Base-by-base conservation (phyloP, 371 early-diverging fungal species). In the Zychaea mexicana region DNA sequence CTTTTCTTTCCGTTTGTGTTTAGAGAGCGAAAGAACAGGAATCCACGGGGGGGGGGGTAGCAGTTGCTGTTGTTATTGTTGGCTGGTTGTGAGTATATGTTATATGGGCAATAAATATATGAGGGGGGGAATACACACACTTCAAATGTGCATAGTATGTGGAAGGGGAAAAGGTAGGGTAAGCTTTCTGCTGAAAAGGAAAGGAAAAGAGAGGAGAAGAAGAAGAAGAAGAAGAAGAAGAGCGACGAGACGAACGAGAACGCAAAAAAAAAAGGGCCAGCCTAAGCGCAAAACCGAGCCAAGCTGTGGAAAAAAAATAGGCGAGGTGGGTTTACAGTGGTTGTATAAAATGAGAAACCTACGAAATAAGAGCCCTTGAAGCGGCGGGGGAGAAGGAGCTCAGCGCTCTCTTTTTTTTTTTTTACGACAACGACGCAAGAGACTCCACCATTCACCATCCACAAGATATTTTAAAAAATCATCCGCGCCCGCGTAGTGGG, bases 271-370 rank as follows among this genome's bases (percentile, higher is more conserved):
- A 64, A 66, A 61, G 63, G 17, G 24, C 24, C 4, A 19, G n/a
- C 49, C 6, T 1, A 49, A 49, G n/a, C 3, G 15, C 4, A 15
- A 42, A 33, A 10, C 45, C 45, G 49, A 49, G 49, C 49, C 21
- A 7, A 36, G 38, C n/a, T 36, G 38, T 49, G 49, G 49, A 49
- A 49, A 49, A 64, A 67, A 63, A 67, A 65, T 65, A 64, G 59
- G 68, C 70, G 59, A 65, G 66, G 63, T 57, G 57, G 36, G 64
- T 57, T 54, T 61, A 65, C 52, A 57, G 32, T 64, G 60, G 17
- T n/a, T 53, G 61, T 58, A 61, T 57, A 57, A 36, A 65, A 64
- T 65, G 38, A 61, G 70, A 70, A 70, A 70, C 70, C 42, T 66
- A 66, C 49, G 54, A 57, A 70, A 70, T 70, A 49, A 66, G 66